Percentiles rank a stretch among this genome's conserved stretches.
Evolutionary conservation across 2,329 filamentous ascomycete species (phyloP).

Genomic region (Colletotrichum godetiae): DNA sequence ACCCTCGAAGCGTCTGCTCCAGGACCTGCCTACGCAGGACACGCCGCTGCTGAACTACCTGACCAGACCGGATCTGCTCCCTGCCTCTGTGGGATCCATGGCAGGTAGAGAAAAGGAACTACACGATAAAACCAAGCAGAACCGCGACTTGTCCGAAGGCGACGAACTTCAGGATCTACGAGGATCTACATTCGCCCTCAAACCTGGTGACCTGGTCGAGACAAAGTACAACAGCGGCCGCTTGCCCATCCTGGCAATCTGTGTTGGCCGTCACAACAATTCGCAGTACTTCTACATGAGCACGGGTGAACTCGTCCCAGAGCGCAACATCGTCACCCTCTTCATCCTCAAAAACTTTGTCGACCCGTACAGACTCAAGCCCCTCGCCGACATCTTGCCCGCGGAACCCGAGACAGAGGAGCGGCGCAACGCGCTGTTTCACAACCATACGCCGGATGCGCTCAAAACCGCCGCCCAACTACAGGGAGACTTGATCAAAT

Average conservation of each 20-base stretch:
- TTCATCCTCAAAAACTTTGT: constrained; percentile 64
- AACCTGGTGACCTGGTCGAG: constrained; percentile 64
- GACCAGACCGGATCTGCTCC: constrained; percentile 47
- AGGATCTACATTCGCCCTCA: constrained; percentile 44
- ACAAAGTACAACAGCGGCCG: constrained; percentile 55
- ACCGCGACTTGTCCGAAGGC: constrained; percentile 47
- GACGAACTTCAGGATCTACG: constrained; percentile 51
- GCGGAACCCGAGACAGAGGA: constrained; percentile 16
- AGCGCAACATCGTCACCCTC: constrained; percentile 53
- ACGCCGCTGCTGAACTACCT: constrained; percentile 45
- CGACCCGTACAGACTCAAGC: constrained; percentile 51
- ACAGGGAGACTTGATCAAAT: constrained; percentile 60
- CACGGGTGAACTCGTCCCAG: constrained; percentile 61
- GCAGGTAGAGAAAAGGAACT: constrained; percentile 37
- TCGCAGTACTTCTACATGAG: constrained; percentile 66
- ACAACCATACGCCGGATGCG: constrained; percentile 16
- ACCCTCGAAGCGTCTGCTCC: constrained; percentile 38
- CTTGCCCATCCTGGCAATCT: constrained; percentile 62
- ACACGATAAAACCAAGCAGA: constrained; percentile 18
- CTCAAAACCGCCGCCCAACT: constrained; percentile 44
- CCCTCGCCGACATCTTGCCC: constrained; percentile 40
- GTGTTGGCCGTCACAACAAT: constrained; percentile 62
- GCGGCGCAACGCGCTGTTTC: constrained; percentile 32
- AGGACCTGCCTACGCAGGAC: constrained; percentile 44
- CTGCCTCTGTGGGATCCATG: constrained; percentile 40